Conservation (phyloP, 768 basidiomycete genomes). For the Cytidiella melzeri region DNA sequence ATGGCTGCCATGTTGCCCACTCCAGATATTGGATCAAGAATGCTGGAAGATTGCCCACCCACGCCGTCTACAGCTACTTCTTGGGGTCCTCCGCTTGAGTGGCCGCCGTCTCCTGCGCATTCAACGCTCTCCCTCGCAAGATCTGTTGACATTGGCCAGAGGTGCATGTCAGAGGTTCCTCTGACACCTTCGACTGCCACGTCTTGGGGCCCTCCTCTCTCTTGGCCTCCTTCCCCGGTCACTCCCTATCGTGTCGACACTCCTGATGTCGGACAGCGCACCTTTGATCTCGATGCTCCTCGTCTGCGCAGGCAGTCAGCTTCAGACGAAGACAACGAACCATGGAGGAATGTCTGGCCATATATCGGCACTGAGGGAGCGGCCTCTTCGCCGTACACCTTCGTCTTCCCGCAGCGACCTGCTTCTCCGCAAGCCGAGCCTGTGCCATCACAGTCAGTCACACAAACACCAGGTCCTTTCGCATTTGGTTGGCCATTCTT, state of each 20-base stretch:
- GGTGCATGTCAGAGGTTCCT: conserved; percentile 33
- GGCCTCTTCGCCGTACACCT: conserved; percentile 1
- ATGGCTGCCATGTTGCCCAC: conserved; percentile 39
- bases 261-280: conserved; percentile 38
- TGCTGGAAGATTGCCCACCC: conserved; percentile 32
- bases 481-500: conserved; percentile 11
- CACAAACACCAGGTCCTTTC: background rate
- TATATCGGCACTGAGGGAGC: conserved; percentile 7
- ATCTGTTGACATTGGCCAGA: conserved; percentile 31
- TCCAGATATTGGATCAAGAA: conserved; percentile 39
- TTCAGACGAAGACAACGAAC: background rate
- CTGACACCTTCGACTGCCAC: conserved; percentile 40
- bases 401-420: conserved; percentile 9
- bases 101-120: conserved; percentile 31
- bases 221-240: conserved; percentile 34
- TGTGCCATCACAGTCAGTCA: background rate
- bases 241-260: conserved; percentile 32
- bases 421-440: background rate
- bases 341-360: conserved; percentile 21
- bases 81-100: conserved; percentile 44
- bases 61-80: conserved; percentile 43
- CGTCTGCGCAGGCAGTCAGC: conserved; percentile 18
- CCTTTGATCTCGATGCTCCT: conserved; percentile 38
- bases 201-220: conserved; percentile 43
- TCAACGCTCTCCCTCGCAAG: background rate